Evolutionary conservation across 2,329 filamentous ascomycete species (phyloP), one percentile per base, ranked within the genome.

Genomic region (Alternaria novae-zelandiae): DNA sequence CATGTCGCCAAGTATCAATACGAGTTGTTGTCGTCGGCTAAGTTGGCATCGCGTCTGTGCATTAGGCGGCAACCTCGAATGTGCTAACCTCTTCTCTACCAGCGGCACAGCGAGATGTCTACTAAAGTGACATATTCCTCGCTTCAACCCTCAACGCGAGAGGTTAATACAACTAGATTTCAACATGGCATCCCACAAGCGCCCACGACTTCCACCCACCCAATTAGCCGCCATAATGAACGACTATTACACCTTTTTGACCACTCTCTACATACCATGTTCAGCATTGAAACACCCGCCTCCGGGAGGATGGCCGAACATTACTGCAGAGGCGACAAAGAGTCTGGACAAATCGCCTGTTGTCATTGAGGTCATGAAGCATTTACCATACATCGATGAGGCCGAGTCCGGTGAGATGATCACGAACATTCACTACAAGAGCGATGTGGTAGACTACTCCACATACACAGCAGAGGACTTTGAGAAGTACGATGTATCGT

Each of bases 191-290:
- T 25, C 53, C n/a, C 17, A 26, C 6, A 55, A 45, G 13, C 36
- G 5, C 6, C 17, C 23, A 10, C 36, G 36, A 28, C 53, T 55
- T 26, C 15, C 49, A n/a, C 49, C 15, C 26, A 3, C 21, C 21
- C 13, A 61, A 26, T 28, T 51, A 13, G 63, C 65, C 23, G 26
- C 45, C 20, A 59, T 59, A 13, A 57, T 69, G 17, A 57, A 32
- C n/a, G 46, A 60, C 54, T 69, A 59, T 26, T 67, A 66, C 47
- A 54, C 43, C 6, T 66, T 64, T 25, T 60, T 69, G 30, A 57
- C 55, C 5, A 63, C 4, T 17, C 47, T 67, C 20, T 64, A 66
- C 26, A 59, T 67, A 20, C 57, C 50, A 7, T 43, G 28, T 17
- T 64, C 59, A 21, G 30, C 46, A 3, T 43, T 66, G 20, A 63